Evolutionary conservation across 1,284 basidiomycete genomes (phyloP).

Genomic region (Puccinia polysora): DNA sequence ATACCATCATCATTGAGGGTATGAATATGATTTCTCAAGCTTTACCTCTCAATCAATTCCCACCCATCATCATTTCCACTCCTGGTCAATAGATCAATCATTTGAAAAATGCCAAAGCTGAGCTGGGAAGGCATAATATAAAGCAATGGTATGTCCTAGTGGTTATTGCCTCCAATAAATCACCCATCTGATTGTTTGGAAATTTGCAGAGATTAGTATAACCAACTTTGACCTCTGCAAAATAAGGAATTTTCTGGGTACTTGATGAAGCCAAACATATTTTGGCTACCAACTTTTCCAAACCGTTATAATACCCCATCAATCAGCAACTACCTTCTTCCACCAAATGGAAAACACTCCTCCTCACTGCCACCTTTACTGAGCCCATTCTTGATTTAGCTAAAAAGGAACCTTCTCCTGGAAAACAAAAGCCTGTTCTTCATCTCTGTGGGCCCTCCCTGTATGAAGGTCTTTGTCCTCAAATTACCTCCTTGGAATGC

Average conservation of each 20-base stretch:
- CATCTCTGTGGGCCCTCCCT: slow-evolving; percentile 74
- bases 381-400: slow-evolving; percentile 77
- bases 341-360: slow-evolving; percentile 72
- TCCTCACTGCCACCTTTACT: slow-evolving; percentile 94
- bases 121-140: slow-evolving; percentile 75
- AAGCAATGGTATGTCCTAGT: slow-evolving; percentile 80
- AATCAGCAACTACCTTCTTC: slow-evolving; percentile 74
- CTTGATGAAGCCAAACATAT: slow-evolving; percentile 95
- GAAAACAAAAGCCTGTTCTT: slow-evolving; percentile 81
- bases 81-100: slow-evolving; percentile 93
- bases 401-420: slow-evolving; percentile 67
- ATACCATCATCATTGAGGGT: slow-evolving; percentile 86
- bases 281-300: slow-evolving; percentile 80
- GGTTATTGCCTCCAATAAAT: slow-evolving; percentile 49
- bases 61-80: slow-evolving; percentile 92
- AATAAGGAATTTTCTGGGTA: slow-evolving; percentile 59
- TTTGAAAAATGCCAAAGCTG: slow-evolving; percentile 63
- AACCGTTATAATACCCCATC: slow-evolving; percentile 70
- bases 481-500: slow-evolving; percentile 23
- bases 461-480: slow-evolving; percentile 51
- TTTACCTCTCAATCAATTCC: slow-evolving; percentile 73
- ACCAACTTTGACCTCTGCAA: not conserved
- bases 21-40: slow-evolving; percentile 99
- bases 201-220: not conserved
- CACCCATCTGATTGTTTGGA: not conserved